Percentiles rank a stretch among this genome's conserved stretches.
Evolutionary conservation across 2,329 filamentous ascomycete species (phyloP).

Genomic region (Fusarium beomiforme): DNA sequence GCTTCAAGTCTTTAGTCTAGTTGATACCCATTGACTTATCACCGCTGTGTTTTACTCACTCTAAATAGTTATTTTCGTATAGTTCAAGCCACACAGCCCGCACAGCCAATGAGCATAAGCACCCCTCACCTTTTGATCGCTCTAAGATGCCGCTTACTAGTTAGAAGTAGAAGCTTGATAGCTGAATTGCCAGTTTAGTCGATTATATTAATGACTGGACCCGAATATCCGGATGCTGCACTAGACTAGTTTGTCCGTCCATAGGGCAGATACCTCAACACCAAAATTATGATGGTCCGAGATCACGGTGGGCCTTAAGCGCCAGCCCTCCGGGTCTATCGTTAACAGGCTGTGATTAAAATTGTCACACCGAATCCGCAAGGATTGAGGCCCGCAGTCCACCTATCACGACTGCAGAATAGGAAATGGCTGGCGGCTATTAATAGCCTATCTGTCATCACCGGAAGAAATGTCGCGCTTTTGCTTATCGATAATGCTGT

Average conservation of each 20-base stretch:
- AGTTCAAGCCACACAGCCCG: background rate
- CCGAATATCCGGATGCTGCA: no score
- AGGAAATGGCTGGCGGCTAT: background rate
- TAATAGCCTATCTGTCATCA: background rate
- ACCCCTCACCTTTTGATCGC: background rate
- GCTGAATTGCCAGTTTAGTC: no score
- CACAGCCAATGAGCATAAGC: background rate
- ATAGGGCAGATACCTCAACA: no score
- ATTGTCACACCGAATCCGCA: no score
- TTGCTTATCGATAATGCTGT: rapidly evolving
- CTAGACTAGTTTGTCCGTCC: no score
- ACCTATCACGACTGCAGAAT: background rate
- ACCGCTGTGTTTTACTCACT: no score
- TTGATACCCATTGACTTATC: no score
- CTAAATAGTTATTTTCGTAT: background rate
- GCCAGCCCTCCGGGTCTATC: no score
- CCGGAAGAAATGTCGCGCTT: rapidly evolving
- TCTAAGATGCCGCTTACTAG: background rate
- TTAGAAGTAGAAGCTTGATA: background rate
- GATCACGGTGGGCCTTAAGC: no score
- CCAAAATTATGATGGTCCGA: no score
- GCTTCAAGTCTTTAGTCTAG: background rate
- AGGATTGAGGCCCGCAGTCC: background rate
- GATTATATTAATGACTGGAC: no score
- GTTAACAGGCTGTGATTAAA: background rate